phyloP scores from a whole-genome alignment of 495 filamentous ascomycete species.

The Penicillium robsamsonii region DNA sequence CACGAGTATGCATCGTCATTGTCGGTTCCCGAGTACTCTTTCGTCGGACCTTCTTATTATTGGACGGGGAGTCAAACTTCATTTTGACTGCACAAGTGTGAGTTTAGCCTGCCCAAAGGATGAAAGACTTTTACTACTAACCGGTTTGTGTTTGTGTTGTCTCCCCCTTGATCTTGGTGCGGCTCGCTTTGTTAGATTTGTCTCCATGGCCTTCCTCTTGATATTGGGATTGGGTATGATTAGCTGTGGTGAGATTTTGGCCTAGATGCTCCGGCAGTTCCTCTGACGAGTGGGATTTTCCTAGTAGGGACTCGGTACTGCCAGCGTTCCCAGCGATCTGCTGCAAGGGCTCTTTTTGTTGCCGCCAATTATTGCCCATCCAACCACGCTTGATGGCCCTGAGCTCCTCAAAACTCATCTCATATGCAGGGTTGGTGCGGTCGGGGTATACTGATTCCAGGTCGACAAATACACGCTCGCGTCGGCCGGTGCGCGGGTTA shows the following conservation, averaged over 20 bases:
- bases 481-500: constrained; percentile 74
- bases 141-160: constrained; percentile 64
- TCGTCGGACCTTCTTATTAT: constrained; percentile 67
- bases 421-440: constrained; percentile 60
- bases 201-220: constrained; percentile 38
- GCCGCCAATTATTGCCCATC: constrained; percentile 66
- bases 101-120: constrained; percentile 21
- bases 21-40: constrained; percentile 81
- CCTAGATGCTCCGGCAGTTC: constrained; percentile 28
- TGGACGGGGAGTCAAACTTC: constrained; percentile 82
- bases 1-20: constrained; percentile 94
- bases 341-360: constrained; percentile 37
- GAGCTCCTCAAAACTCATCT: constrained; percentile 88
- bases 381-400: constrained; percentile 77
- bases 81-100: constrained; percentile 66
- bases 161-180: constrained; percentile 73
- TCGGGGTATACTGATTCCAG: constrained; percentile 81
- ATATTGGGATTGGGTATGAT: constrained; percentile 17
- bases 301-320: constrained; percentile 14
- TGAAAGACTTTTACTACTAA: constrained; percentile 37
- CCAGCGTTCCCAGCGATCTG: constrained; percentile 40
- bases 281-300: constrained; percentile 17
- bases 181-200: constrained; percentile 48
- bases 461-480: constrained; percentile 83
- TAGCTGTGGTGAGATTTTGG: constrained; percentile 31